phyloP scores from a whole-genome alignment of 495 filamentous ascomycete species.

The Thozetella sp. region DNA sequence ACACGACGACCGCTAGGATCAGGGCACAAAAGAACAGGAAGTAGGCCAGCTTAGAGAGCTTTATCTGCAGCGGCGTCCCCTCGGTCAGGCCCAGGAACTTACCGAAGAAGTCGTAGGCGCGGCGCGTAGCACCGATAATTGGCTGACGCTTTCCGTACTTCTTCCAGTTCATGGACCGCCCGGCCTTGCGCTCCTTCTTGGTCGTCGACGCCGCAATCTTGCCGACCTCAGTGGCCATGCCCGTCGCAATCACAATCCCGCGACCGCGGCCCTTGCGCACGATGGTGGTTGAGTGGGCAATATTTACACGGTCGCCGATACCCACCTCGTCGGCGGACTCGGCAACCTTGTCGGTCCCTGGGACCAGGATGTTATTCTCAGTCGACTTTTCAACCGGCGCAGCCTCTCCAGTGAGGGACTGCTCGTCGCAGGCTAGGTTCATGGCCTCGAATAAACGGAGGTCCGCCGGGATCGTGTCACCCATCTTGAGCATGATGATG shows the following conservation, averaged over 20 bases:
- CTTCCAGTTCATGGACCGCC: conserved; percentile 62
- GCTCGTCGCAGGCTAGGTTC: conserved; percentile 57
- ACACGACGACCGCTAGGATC: conserved; percentile 77
- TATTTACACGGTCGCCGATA: conserved; percentile 67
- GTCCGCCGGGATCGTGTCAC: conserved; percentile 83
- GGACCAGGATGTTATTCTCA: conserved; percentile 27
- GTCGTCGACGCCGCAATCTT: conserved; percentile 72
- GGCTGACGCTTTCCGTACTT: conserved; percentile 62
- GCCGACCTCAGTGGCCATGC: conserved; percentile 85
- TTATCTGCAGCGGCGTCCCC: conserved; percentile 82
- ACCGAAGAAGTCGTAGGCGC: conserved; percentile 64
- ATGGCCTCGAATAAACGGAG: conserved; percentile 74
- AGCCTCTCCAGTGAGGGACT: conserved; percentile 70
- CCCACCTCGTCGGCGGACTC: conserved; percentile 51
- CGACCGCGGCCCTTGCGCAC: conserved; percentile 69
- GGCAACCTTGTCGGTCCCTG: conserved; percentile 26
- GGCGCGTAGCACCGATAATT: conserved; percentile 55
- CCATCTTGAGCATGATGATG: conserved; percentile 77
- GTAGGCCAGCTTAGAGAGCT: conserved; percentile 76
- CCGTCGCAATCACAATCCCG: conserved; percentile 69
- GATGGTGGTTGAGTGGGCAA: conserved; percentile 69
- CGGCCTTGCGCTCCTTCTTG: conserved; percentile 61
- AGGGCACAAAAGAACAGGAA: conserved; percentile 75
- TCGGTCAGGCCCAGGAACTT: conserved; percentile 75
- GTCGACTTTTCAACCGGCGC: conserved; percentile 39